Conservation (phyloP, 768 basidiomycete genomes). For the Mycena galopus region DNA sequence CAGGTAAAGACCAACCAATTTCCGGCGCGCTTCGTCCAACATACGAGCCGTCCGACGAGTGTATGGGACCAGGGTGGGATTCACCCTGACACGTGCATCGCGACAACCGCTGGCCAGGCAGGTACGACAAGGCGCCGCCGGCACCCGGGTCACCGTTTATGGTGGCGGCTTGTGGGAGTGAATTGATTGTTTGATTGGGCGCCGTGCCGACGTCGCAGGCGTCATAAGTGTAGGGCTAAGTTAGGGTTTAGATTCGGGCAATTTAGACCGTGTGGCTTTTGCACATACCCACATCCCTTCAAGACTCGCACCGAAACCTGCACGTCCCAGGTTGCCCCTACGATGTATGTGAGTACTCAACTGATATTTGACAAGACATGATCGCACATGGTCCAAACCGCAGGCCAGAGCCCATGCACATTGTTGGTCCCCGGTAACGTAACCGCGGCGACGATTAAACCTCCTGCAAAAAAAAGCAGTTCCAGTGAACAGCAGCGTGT, state of each 20-base stretch:
- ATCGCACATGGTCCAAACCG: conserved; percentile 86
- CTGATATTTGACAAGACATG: conserved; percentile 55
- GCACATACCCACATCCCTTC: conserved; percentile 76
- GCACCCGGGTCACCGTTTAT: conserved; percentile 69
- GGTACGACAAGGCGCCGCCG: conserved; percentile 76
- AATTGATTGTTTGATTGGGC: conserved; percentile 84
- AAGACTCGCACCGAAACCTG: conserved; percentile 88
- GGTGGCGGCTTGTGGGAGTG: conserved; percentile 70
- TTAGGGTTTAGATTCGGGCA: neutral
- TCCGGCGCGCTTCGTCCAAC: conserved; percentile 89
- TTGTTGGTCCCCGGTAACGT: conserved; percentile 76
- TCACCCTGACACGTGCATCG: conserved; percentile 91
- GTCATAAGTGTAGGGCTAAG: conserved; percentile 87
- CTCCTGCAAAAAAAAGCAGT: conserved; percentile 78
- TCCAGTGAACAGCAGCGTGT: neutral
- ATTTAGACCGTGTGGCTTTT: neutral
- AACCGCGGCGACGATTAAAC: conserved; percentile 79
- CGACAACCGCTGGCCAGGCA: conserved; percentile 90
- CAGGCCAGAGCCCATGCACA: conserved; percentile 82
- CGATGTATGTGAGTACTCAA: conserved; percentile 12
- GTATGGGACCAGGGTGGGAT: conserved; percentile 88
- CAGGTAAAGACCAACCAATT: conserved; percentile 59
- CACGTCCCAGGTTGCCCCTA: conserved; percentile 56
- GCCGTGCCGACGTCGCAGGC: conserved; percentile 94
- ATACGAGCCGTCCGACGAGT: conserved; percentile 79